Percentiles rank a stretch among this genome's conserved stretches.
Evolutionary conservation across 805 yeast genomes (phyloP).

Genomic region (Kurtzmaniella fragi): DNA sequence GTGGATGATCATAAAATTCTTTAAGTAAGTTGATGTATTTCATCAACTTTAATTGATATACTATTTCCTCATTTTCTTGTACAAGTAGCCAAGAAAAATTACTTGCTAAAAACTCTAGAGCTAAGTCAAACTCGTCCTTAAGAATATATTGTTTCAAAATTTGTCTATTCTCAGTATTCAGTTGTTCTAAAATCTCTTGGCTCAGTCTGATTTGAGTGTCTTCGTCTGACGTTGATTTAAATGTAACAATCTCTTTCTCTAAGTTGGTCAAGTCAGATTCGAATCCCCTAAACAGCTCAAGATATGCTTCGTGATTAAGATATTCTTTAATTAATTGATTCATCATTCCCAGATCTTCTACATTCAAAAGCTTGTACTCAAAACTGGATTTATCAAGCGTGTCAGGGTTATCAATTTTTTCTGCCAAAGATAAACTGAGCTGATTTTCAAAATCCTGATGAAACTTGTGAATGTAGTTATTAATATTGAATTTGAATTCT

Average conservation of each 20-base stretch:
- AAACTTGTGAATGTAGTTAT: slow-evolving; percentile 44
- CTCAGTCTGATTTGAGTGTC: slow-evolving; percentile 6
- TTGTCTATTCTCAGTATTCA: slow-evolving; percentile 23
- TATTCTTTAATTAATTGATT: slow-evolving; percentile 34
- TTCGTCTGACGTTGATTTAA: slow-evolving; percentile 6
- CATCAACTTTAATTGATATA: slow-evolving; percentile 22
- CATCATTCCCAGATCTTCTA: slow-evolving; percentile 21
- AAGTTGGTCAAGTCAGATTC: slow-evolving; percentile 24
- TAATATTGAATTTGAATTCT: slow-evolving; percentile 59
- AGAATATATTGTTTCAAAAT: slow-evolving; percentile 16
- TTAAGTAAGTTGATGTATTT: slow-evolving; percentile 20
- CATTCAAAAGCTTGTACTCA: slow-evolving; percentile 17
- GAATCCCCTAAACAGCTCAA: slow-evolving; percentile 30
- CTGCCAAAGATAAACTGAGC: slow-evolving; percentile 14
- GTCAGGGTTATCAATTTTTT: slow-evolving; percentile 10
- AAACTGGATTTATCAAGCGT: slow-evolving; percentile 2
- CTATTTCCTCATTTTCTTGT: slow-evolving; percentile 9
- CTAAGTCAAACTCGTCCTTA: slow-evolving; percentile 19
- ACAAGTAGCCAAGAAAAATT: slow-evolving; percentile 14
- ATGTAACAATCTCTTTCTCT: slow-evolving; percentile 8
- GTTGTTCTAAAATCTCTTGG: slow-evolving; percentile 1
- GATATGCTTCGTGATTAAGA: slow-evolving; percentile 34
- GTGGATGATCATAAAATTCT: slow-evolving; percentile 6
- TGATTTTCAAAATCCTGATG: slow-evolving; percentile 27
- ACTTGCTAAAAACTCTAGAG: slow-evolving; percentile 14